A percentile compares a stretch with the other conserved stretches of the same genome.
These are phyloP conservation scores for Mycosarcoma mackinlayi DNA, from an alignment of 1,284 basidiomycete species.

Conservation along the genomic window DNA sequence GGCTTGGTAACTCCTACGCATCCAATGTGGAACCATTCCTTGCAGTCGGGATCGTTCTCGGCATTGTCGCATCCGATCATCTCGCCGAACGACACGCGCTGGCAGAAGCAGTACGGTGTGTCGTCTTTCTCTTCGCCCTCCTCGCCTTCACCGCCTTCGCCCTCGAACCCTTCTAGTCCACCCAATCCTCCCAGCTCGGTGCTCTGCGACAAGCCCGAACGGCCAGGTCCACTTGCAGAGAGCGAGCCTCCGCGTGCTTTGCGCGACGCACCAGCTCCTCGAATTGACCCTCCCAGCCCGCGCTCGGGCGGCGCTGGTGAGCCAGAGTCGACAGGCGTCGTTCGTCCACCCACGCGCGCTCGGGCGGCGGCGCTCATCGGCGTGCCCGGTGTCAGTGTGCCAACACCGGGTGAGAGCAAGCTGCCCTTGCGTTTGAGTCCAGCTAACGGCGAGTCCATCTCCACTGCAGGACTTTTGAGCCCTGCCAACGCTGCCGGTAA, in stretches of 20 bases:
- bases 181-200: constrained; percentile 26
- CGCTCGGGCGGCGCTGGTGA: constrained; percentile 45
- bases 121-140: constrained; percentile 62
- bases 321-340: constrained; percentile 44
- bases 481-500: constrained; percentile 39
- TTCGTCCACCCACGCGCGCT: constrained; percentile 41
- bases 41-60: constrained; percentile 60
- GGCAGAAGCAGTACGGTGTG: constrained; percentile 66
- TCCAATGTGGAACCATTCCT: constrained; percentile 68
- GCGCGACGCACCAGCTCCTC: constrained; percentile 29
- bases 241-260: constrained; percentile 41
- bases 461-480: constrained; percentile 48
- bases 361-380: constrained; percentile 39
- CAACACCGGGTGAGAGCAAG: constrained; percentile 24
- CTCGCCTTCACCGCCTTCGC: constrained; percentile 47
- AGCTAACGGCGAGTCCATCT: constrained; percentile 39
- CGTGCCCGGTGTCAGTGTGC: constrained; percentile 34
- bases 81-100: constrained; percentile 66
- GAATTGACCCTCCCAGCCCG: constrained; percentile 31
- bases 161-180: constrained; percentile 38
- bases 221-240: constrained; percentile 29
- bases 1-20: constrained; percentile 67
- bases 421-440: constrained; percentile 44
- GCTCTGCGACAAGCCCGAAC: constrained; percentile 42
- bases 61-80: constrained; percentile 63